Evolutionary conservation across 1,284 basidiomycete genomes (phyloP), one percentile per base, ranked within the genome.

Genomic region (Ganoderma multipileum): DNA sequence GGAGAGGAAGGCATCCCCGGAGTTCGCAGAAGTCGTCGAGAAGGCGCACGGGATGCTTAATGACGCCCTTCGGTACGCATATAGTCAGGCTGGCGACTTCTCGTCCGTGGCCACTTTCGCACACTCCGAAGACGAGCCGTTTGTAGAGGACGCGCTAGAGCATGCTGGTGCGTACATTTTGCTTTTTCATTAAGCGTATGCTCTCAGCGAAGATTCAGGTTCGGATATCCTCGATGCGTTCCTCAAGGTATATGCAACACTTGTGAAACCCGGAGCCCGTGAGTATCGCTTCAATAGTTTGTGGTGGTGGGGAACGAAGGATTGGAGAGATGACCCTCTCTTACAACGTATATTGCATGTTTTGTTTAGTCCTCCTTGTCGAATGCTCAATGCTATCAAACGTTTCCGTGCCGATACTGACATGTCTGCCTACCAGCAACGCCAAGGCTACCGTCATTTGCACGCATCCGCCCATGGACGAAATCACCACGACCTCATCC

Each of bases 51-150:
- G 60, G 1, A 18, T 77, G 12, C 61, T 76, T 38, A 73, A 74
- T 57, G 47, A 65, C 7, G 76, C 67, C 12, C 59, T 79, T 23
- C 39, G 63, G 28, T 61, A 72, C 57, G 73, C 75, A 1, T 78
- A 78, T 62, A 69, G 66, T n/a, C 50, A 55, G 28, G 71, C 71
- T 6, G 68, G 44, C 11, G 71, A 75, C 61, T 64, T 72, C 26
- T 74, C 73, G 65, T 76, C 71, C 62, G 63, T 82, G 38, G 74
- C 74, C 4, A 81, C 80, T 1, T 83, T 80, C 67, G 80, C 82
- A 1, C 80, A 83, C 64, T 72, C 71, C 2, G 72, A 77, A 30
- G 68, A 66, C 7, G 66, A 68, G 16, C 75, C 79, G 4, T 66
- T 79, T 3, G 68, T 80, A 0, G 58, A 68, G 52, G 76, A 77